Evolutionary conservation across 345 rosid genomes (phyloP).

Genomic region (Eucalyptus cladocalyx): DNA sequence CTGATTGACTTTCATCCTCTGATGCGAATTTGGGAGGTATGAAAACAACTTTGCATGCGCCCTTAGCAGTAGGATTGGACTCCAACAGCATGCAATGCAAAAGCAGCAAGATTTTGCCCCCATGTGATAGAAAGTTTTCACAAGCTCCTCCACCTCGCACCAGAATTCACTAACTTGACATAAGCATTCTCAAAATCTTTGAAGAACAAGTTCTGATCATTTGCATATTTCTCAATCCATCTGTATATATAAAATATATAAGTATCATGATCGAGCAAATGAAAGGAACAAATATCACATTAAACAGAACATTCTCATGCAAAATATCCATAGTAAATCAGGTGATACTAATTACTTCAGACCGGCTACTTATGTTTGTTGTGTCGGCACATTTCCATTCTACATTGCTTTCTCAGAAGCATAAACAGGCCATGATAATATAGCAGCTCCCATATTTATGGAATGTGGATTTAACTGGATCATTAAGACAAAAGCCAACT

Average conservation of each 20-base stretch:
- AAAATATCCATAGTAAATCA: background rate
- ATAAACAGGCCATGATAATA: background rate
- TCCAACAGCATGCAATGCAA: background rate
- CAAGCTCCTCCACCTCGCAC: constrained; percentile 57
- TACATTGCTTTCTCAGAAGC: background rate
- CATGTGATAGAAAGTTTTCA: background rate
- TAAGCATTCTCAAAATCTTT: constrained; percentile 72
- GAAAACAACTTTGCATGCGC: background rate
- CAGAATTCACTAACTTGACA: constrained; percentile 63
- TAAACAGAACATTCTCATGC: background rate
- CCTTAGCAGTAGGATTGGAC: background rate
- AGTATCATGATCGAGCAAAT: background rate
- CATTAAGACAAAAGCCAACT: background rate
- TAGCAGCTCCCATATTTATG: background rate
- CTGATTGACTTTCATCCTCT: background rate
- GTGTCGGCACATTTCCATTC: background rate
- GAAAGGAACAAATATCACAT: background rate
- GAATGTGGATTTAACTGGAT: background rate
- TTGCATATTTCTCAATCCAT: constrained; percentile 68
- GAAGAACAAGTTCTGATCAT: constrained; percentile 55
- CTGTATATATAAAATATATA: constrained; percentile 7
- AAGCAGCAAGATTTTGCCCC: background rate
- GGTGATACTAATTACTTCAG: background rate
- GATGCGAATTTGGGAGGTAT: background rate
- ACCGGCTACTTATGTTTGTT: background rate